Evolutionary conservation across 176 grass and related monocot genomes (phyloP), one percentile per base, ranked within the genome.

Genomic region (Puccinellia tenuiflora): DNA sequence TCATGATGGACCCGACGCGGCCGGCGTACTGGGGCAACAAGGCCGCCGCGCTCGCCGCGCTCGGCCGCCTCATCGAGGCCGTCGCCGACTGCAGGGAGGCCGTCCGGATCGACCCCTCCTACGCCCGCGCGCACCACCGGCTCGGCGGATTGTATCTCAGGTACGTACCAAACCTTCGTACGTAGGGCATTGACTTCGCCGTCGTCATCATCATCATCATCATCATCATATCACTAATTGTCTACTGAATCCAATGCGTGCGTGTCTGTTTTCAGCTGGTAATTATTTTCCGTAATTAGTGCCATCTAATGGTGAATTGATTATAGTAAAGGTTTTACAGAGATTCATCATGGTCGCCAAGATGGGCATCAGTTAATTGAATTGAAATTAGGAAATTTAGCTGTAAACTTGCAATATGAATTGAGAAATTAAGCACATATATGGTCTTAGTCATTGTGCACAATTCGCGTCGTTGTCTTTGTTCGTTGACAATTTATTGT

Each of bases 11-110:
- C 47, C 83, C 85, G 0, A 62, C 30, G 13, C 81, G 90, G 77
- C 89, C 96, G 9, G 83, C 88, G 0, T 99, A 92, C 74, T 92
- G 93, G 91, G 84, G 87, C 85, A 96, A 99, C 80, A 99, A 96
- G 85, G 97, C 93, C 9, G 97, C 97, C 1, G 93, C 97, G 43
- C 83, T 99, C 21, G 81, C 81, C 15, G 89, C 85, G 21, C 89
- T 96, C 5, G 93, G 91, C 1, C 80, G 81, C 5, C 89, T 99
- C 73, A 66, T 96, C 48, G 91, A 99, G 47, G 93, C 93, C 15
- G 93, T 92, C 80, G 56, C 39, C 5, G 93, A 99, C 78, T 96
- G 97, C 85, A 96, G 67, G 79, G 88, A 99, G 83, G 91, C 97
- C 11, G 75, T 96, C 26, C 76, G 93, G 56, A 92, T 99, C 56